A percentile compares a stretch with the other conserved stretches of the same genome.
Evolutionary conservation across 345 rosid species (phyloP).

Genomic region (Citrus sp.): DNA sequence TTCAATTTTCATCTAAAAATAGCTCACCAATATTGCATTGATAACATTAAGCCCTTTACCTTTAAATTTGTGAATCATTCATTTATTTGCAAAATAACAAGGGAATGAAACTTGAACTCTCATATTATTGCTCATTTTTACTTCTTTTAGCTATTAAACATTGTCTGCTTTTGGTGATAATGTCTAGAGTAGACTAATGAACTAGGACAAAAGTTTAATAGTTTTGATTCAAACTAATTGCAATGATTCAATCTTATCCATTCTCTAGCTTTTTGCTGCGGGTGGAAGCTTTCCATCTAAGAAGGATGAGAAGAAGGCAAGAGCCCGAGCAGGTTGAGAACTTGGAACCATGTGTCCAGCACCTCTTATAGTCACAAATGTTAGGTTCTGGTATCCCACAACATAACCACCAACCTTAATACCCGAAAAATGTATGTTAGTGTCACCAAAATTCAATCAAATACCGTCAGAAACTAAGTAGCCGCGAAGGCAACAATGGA

Average conservation of each 20-base stretch:
- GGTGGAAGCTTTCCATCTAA: conserved; percentile 14
- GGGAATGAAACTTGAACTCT: too few relatives aligned
- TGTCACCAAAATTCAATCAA: neutral
- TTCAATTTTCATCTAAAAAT: too few relatives aligned
- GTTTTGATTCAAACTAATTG: neutral
- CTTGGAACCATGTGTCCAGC: conserved; percentile 20
- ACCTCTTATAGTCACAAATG: too few relatives aligned
- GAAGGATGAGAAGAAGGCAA: conserved; percentile 12
- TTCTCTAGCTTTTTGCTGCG: neutral
- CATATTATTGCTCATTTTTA: too few relatives aligned
- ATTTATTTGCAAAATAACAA: neutral
- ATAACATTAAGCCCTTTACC: too few relatives aligned
- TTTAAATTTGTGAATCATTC: neutral
- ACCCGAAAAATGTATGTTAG: too few relatives aligned
- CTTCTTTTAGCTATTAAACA: neutral
- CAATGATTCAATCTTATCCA: neutral
- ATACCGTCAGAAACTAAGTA: too few relatives aligned
- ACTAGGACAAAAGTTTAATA: neutral
- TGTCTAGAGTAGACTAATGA: neutral
- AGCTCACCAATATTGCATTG: too few relatives aligned
- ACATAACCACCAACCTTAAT: too few relatives aligned
- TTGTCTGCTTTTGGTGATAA: neutral
- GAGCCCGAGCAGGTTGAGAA: conserved; percentile 18
- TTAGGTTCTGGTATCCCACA: too few relatives aligned
- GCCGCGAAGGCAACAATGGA: neutral